phyloP scores from a whole-genome alignment of 129 eudicot genomes.

The Saussurea involucrata region DNA sequence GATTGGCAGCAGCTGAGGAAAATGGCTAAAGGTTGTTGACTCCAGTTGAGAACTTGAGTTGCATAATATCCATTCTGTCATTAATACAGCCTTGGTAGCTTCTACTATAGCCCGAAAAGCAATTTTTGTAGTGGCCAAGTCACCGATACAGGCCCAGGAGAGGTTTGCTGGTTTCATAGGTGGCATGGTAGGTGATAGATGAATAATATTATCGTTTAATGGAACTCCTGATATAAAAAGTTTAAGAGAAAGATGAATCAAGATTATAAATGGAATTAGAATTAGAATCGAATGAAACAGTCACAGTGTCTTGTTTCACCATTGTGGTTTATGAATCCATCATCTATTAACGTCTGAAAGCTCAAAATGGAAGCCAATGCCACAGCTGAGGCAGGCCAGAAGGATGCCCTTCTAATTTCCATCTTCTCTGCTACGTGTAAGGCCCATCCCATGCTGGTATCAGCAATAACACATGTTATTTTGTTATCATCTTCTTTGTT shows the following conservation, averaged over 20 bases:
- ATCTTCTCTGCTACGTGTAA: slow-evolving; percentile 23
- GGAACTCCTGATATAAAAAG: slow-evolving; percentile 31
- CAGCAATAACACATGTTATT: slow-evolving; percentile 42
- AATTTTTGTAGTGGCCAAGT: slow-evolving; percentile 8
- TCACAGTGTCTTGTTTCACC: slow-evolving; percentile 21
- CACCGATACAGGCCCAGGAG: slow-evolving; percentile 27
- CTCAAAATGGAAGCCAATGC: slow-evolving; percentile 22
- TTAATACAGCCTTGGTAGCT: slow-evolving; percentile 2
- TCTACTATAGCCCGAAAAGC: slow-evolving; percentile 2
- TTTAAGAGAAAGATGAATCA: not conserved
- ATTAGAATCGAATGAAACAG: not conserved
- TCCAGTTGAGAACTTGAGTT: slow-evolving; percentile 31
- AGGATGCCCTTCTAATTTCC: slow-evolving; percentile 30
- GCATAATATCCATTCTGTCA: slow-evolving; percentile 14
- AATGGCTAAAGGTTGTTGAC: slow-evolving; percentile 13
- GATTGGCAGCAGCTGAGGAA: slow-evolving; percentile 33
- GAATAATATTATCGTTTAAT: slow-evolving; percentile 23
- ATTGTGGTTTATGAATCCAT: slow-evolving; percentile 23
- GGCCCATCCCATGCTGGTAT: slow-evolving; percentile 30
- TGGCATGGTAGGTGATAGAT: slow-evolving; percentile 31
- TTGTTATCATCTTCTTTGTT: slow-evolving; percentile 18
- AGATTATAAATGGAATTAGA: not conserved
- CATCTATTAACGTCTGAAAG: slow-evolving; percentile 37
- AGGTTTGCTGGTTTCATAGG: slow-evolving; percentile 24
- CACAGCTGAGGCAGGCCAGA: slow-evolving; percentile 29